Evolutionary conservation across 257 asterid species (phyloP), one percentile per base, ranked within the genome.

Genomic region (Fraxinus quadrangulata): DNA sequence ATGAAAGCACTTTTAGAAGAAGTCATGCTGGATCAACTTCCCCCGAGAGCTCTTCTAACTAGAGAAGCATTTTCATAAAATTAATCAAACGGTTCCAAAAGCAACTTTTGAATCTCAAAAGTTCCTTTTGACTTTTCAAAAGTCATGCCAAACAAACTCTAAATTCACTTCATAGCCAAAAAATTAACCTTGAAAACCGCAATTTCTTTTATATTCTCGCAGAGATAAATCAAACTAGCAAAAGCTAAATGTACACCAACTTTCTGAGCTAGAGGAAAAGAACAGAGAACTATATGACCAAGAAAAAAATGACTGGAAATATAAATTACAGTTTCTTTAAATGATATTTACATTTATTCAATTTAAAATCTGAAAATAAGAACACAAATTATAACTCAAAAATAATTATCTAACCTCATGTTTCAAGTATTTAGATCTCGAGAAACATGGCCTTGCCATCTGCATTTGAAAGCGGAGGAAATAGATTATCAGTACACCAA

Each of bases 401-500:
- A 86, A 77, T 69, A 36, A 77, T 76, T 23, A 54, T 40, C 81
- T 81, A 65, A 77, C 79, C 82, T 79, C 88, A 70, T 36, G 56
- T 79, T 74, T 89, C 88, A 92, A 75, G 88, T 82, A 90, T 85
- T 93, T 67, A 83, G 82, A 79, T 95, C 98, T 73, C 89, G 83
- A 13, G 98, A 92, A 71, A 83, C 94, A 86, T 87, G 92, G 70
- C 98, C 97, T 75, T 91, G 98, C 98, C 98, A 95, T 90, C 98
- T 95, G 96, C 87, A 85, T 63, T 37, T 23, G 47, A 11, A 78
- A 1, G 36, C 45, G 23, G 37, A 76, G 77, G 28, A 42, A 81
- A 67, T 36, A 9, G 77, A 49, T 21, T 16, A 47, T 84, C 76
- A 84, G 74, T 30, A 14, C n/a, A 28, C 61, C 33, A 42, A 42